Evolutionary conservation across 169 alveolate species (phyloP), one percentile per base, ranked within the genome.

Genomic region (Plasmodium blacklocki): DNA sequence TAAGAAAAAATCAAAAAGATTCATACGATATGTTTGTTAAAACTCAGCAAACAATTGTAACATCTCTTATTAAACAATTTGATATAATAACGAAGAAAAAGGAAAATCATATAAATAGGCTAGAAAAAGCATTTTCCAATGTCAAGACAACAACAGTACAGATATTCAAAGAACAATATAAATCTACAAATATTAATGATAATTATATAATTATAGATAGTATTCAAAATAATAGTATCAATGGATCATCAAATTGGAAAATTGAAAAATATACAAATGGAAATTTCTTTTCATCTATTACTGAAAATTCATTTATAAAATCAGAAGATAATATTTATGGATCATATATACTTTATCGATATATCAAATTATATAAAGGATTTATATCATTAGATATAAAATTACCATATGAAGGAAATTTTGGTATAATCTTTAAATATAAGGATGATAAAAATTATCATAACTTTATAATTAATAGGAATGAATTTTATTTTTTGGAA

Each of bases 201-300:
- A 83, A 83, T 73, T 83, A 83, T 18, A 49, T 68, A 26, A 56
- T 83, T 6, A 83, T 54, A 21, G 91, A 83, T 58, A 62, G 74
- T 68, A 39, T 39, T 39, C 47, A 39, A 39, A 83, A 63, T 50
- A 67, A 29, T n/a, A 70, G n/a, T 54, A 45, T 68, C 14, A 83
- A 59, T 23, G 63, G 73, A 23, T 6, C 91, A 68, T 83, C 91
- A 3, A 83, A 83, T 26, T 83, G 91, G 91, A 60, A 54, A 14
- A 62, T 83, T 21, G 91, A 83, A 83, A 83, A 59, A 70, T 70
- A 45, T 68, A 83, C 74, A 50, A 59, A 70, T 15, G 91, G 91
- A 18, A 83, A 83, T 43, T 63, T 56, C 9, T 67, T 83, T 60
- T 60, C 91, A 60, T 58, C 91, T 58, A 83, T 83, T 49, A 83